Evolutionary conservation across 495 filamentous ascomycete species (phyloP), one percentile per base, ranked within the genome.

Genomic region (Daldinia decipiens): DNA sequence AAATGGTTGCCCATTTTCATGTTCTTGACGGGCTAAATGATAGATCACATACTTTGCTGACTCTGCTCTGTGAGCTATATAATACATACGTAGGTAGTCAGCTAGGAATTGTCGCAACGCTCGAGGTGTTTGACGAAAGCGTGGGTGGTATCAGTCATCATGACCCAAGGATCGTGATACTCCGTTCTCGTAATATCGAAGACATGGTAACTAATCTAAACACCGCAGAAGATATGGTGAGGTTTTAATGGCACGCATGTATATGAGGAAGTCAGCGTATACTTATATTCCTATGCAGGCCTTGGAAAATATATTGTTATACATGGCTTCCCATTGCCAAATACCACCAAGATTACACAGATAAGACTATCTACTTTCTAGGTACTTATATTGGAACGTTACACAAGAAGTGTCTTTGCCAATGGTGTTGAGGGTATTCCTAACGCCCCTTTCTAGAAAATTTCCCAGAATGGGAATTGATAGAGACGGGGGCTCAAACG

Each of bases 201-300:
- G 26, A 12, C 17, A 32, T 43, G 32, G 43, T 24, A 27, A 38
- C 51, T 59, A 36, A 47, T 59, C 3, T 19, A 52, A 7, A 15
- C 17, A 45, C 36, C 24, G 43, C 31, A 26, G 36, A 52, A 66
- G 11, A 59, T 5, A 13, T 51, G 34, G 55, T 21, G 34, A 59
- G 32, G 34, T 7, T 39, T 27, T 29, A 17, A 39, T 12, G 43
- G 6, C 17, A 24, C 38, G 36, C 51, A 54, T n/a, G 38, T 59
- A 47, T 52, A 29, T 34, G 7, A 27, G 52, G 53, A 36, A 26
- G 59, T 19, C n/a, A 47, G 12, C 4, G 19, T 59, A 53, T 63
- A 68, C 59, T 68, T 69, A 64, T 69, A 63, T 51, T 38, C 31
- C 34, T 31, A n/a, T 40, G 4, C 34, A 12, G 24, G 36, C 32